phyloP scores from a whole-genome alignment of 2,329 filamentous ascomycete genomes.

The Monosporascus sp. region DNA sequence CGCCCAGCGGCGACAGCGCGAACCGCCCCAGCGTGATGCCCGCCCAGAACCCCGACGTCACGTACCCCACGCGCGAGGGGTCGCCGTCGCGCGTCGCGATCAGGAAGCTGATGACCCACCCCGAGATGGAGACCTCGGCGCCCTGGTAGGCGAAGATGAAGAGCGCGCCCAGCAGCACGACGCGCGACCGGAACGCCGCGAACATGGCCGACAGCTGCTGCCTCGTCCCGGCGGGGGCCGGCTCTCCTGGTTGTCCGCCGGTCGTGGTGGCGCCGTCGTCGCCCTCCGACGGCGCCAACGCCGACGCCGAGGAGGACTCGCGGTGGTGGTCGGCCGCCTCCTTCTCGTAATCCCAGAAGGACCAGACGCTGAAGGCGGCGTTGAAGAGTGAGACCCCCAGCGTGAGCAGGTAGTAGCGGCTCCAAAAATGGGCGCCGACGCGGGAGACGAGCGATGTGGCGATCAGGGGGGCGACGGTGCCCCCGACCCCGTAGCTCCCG shows the following conservation, averaged over 20 bases:
- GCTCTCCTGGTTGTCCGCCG: background rate
- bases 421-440: constrained; percentile 56
- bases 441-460: constrained; percentile 66
- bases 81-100: constrained; percentile 67
- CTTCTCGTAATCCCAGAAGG: constrained; percentile 65
- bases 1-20: constrained; percentile 60
- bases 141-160: constrained; percentile 88
- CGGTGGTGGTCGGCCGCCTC: constrained; percentile 41
- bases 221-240: constrained; percentile 6
- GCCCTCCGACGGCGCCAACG: constrained; percentile 1
- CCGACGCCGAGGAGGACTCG: constrained; percentile 2
- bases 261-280: background rate
- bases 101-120: constrained; percentile 83
- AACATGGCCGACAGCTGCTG: constrained; percentile 38
- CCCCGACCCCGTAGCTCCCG: constrained; percentile 62
- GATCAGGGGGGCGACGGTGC: constrained; percentile 63
- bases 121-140: constrained; percentile 75
- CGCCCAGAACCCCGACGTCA: constrained; percentile 66
- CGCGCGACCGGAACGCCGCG: constrained; percentile 43
- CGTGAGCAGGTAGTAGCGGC: constrained; percentile 65
- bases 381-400: constrained; percentile 54
- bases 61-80: constrained; percentile 69
- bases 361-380: constrained; percentile 55
- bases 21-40: constrained; percentile 76
- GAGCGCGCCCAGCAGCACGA: constrained; percentile 67